Base-by-base conservation (phyloP, 345 rosid genomes). In the Eucalyptus cloeziana region DNA sequence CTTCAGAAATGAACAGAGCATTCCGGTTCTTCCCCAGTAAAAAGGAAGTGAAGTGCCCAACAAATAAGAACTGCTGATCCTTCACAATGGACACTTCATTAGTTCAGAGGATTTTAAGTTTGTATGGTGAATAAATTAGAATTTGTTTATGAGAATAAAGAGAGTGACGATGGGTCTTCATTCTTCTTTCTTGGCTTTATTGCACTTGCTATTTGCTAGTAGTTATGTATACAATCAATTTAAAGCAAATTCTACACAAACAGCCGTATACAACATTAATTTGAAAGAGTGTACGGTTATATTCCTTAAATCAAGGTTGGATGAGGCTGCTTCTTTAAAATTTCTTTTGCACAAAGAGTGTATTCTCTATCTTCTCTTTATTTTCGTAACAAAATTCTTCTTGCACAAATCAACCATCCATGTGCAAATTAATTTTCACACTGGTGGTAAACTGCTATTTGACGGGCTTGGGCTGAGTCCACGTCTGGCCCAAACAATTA, bases 1-100 rank as follows among this genome's bases (percentile, higher is more conserved):
- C 89, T 96, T 96, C 81, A 89, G 92, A 49, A 91, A 94, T 80
- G 98, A 96, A 47, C 98, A 96, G 91, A 95, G 96, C 44, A 91
- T 96, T 33, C 98, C 98, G 7, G 92, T 92, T 16, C 89, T 91
- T 60, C 90, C 90, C 19, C 49, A 31, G 21, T 69, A 47, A 86
- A 47, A 83, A 49, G 47, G 37, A 31, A 37, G 21, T 51, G 83
- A 71, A 87, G 52, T 15, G 40, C 37, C 30, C 31, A 86, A 40
- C 24, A 69, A 69, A 33, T 69, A 69, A 69, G 40, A 17, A 0
- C 80, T 69, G 44, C 80, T 5, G 44, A 10, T 33, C 80, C 80
- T 33, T 69, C 79, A 67, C 79, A 31, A 67, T 31, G 37, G 80
- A 69, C 80, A 33, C 80, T 33, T 69, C 80, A 33, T 33, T 33